phyloP scores from a whole-genome alignment of 2,329 filamentous ascomycete species.

The Acrocalymma vagum region DNA sequence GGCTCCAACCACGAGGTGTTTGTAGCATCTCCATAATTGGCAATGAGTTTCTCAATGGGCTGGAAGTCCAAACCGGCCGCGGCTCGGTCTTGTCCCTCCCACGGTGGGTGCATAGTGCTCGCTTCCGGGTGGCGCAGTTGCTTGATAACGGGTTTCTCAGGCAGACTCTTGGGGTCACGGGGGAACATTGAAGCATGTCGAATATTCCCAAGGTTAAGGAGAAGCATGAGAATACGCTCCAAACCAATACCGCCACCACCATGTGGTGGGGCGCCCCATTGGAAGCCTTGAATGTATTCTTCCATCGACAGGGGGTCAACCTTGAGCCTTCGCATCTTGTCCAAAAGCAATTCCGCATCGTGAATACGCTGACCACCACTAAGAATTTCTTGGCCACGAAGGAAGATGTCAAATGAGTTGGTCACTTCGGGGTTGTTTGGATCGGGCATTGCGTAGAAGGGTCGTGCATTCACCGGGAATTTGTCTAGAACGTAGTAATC shows the following conservation, averaged over 20 bases:
- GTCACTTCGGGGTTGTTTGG: conserved; percentile 76
- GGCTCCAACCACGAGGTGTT: conserved; percentile 95
- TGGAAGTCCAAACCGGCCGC: conserved; percentile 66
- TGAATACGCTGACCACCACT: conserved; percentile 95
- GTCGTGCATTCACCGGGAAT: conserved; percentile 83
- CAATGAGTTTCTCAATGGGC: conserved; percentile 84
- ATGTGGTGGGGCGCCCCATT: conserved; percentile 87
- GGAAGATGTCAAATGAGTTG: conserved; percentile 95
- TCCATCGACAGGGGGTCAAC: conserved; percentile 85
- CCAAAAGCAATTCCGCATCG: conserved; percentile 75
- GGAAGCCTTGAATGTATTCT: conserved; percentile 88
- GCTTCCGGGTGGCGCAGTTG: conserved; percentile 86
- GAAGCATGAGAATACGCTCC: conserved; percentile 85
- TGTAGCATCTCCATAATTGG: conserved; percentile 93
- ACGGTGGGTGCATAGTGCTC: conserved; percentile 77
- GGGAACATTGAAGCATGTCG: conserved; percentile 87
- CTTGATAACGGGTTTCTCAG: conserved; percentile 68
- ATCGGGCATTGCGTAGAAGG: conserved; percentile 92
- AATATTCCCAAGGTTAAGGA: conserved; percentile 88
- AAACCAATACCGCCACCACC: conserved; percentile 90
- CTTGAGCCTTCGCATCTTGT: conserved; percentile 78
- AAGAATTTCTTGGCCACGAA: conserved; percentile 91
- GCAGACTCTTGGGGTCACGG: conserved; percentile 87
- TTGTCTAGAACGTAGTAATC: conserved; percentile 97
- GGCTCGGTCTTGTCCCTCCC: conserved; percentile 62